Percentiles rank a stretch among this genome's conserved stretches.
phyloP scores from a whole-genome alignment of 805 yeast genomes.

The Candida insectalens region DNA sequence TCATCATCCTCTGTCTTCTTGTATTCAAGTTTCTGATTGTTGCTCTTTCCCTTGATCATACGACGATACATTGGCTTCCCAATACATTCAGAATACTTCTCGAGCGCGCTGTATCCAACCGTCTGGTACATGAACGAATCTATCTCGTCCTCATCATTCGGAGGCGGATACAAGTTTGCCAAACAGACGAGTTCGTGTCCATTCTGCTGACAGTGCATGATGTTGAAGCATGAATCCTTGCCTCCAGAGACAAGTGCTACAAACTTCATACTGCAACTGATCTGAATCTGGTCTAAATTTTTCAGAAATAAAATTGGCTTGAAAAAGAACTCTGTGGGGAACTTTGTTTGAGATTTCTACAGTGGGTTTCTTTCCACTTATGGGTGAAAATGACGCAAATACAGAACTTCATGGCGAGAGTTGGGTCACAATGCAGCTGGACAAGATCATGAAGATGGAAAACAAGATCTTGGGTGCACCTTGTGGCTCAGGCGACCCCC shows the following conservation, averaged over 20 bases:
- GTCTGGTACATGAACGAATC: constrained; percentile 98
- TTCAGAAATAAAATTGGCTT: neutral
- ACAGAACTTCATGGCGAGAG: too few species aligned
- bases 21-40: constrained; percentile 63
- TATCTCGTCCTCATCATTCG: constrained; percentile 47
- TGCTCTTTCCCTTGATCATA: constrained; percentile 51
- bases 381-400: too few species aligned
- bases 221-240: constrained; percentile 87
- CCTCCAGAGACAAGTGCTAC: constrained; percentile 93
- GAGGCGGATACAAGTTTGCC: constrained; percentile 70
- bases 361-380: too few species aligned
- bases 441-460: too few species aligned
- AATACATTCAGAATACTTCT: constrained; percentile 55
- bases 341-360: too few species aligned
- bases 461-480: too few species aligned
- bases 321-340: too few species aligned
- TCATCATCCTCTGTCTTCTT: constrained; percentile 64
- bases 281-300: neutral
- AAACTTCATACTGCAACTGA: constrained; percentile 55
- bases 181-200: constrained; percentile 83
- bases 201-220: constrained; percentile 72
- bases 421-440: too few species aligned
- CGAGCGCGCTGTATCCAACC: constrained; percentile 79
- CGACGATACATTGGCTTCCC: constrained; percentile 74
- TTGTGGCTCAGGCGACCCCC: too few species aligned